Evolutionary conservation across 371 early-diverging fungal species (phyloP).

Genomic region (Circinella umbellata): DNA sequence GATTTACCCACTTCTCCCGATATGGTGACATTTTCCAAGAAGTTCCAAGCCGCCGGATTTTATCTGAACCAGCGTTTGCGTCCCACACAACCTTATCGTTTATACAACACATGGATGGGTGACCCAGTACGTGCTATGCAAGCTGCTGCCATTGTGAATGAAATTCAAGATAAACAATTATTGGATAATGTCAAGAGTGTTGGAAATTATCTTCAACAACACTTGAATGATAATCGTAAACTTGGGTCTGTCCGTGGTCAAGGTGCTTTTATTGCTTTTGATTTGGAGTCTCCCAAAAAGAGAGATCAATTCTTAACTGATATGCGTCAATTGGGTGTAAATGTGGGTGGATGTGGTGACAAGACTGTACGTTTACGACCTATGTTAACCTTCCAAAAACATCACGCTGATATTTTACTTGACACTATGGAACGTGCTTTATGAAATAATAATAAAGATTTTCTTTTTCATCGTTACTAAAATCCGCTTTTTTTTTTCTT

Average conservation of each 20-base stretch:
- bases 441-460: slow-evolving; percentile 7
- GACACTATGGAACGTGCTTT: slow-evolving; percentile 56
- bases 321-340: slow-evolving; percentile 72
- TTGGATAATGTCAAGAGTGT: slow-evolving; percentile 58
- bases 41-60: slow-evolving; percentile 81
- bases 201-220: slow-evolving; percentile 56
- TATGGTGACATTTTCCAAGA: slow-evolving; percentile 80
- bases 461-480: background rate
- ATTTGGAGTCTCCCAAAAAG: slow-evolving; percentile 51
- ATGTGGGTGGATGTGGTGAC: slow-evolving; percentile 76
- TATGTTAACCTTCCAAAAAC: slow-evolving; percentile 72
- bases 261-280: slow-evolving; percentile 77
- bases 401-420: slow-evolving; percentile 75
- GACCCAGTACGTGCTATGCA: slow-evolving; percentile 74
- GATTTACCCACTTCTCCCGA: slow-evolving; percentile 68
- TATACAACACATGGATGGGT: slow-evolving; percentile 81
- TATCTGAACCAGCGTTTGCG: slow-evolving; percentile 61
- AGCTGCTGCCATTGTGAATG: slow-evolving; percentile 68
- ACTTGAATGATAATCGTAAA: slow-evolving; percentile 34
- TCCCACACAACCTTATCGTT: slow-evolving; percentile 65
- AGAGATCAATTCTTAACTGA: slow-evolving; percentile 59
- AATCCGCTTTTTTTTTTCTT: no score
- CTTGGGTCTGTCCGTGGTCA: slow-evolving; percentile 63
- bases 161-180: slow-evolving; percentile 60
- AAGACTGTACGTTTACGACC: slow-evolving; percentile 70